phyloP scores from a whole-genome alignment of 2,329 filamentous ascomycete genomes.

The Fusarium pilosicola region DNA sequence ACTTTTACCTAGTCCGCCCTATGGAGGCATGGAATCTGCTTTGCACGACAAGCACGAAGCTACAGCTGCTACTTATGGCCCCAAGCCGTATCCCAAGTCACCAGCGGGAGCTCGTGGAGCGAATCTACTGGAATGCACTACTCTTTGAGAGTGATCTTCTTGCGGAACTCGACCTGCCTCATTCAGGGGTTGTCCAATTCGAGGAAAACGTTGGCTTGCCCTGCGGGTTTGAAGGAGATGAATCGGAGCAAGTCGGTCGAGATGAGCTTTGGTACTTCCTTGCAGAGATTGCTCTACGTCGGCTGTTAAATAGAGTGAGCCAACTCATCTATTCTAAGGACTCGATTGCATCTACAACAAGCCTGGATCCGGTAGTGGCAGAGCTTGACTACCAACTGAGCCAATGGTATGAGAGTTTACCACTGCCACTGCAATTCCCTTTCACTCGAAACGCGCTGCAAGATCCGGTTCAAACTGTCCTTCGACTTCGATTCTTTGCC shows the following conservation, averaged over 20 bases:
- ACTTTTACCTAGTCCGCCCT: slow-evolving; percentile 84
- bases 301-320: slow-evolving; percentile 81
- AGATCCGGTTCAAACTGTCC: slow-evolving; percentile 81
- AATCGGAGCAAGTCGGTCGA: slow-evolving; percentile 70
- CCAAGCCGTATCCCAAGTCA: slow-evolving; percentile 75
- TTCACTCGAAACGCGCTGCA: slow-evolving; percentile 73
- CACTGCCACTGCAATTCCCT: slow-evolving; percentile 79
- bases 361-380: slow-evolving; percentile 79
- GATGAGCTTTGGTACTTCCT: slow-evolving; percentile 90
- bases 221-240: slow-evolving; percentile 79
- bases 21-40: slow-evolving; percentile 85
- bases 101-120: slow-evolving; percentile 77
- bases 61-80: slow-evolving; percentile 80
- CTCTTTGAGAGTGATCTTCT: slow-evolving; percentile 84
- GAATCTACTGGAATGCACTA: slow-evolving; percentile 86
- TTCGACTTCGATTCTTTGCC: slow-evolving; percentile 83
- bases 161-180: slow-evolving; percentile 81
- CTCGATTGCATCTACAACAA: slow-evolving; percentile 75
- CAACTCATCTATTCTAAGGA: slow-evolving; percentile 83
- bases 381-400: slow-evolving; percentile 85
- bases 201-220: slow-evolving; percentile 84
- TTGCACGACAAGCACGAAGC: slow-evolving; percentile 82
- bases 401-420: slow-evolving; percentile 86
- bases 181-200: slow-evolving; percentile 84
- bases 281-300: slow-evolving; percentile 81